Evolutionary conservation across 2,329 filamentous ascomycete species (phyloP).

Genomic region (Tricladium varicosporioides): DNA sequence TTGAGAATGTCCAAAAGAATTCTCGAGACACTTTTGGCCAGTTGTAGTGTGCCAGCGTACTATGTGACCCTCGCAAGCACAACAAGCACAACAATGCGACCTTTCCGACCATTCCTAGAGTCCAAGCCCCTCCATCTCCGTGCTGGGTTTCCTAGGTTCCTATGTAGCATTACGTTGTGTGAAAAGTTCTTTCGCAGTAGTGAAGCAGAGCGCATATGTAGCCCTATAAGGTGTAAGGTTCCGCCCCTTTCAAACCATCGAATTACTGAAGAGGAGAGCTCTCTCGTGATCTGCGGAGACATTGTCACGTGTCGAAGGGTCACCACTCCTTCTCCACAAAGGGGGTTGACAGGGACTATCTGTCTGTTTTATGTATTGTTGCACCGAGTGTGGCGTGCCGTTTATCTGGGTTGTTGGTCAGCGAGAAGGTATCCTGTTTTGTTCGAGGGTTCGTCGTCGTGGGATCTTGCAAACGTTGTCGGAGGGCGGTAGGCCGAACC

Average conservation of each 20-base stretch:
- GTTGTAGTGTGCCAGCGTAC: no score
- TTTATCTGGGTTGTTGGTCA: not conserved
- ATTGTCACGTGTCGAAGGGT: slow-evolving; percentile 2
- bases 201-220: slow-evolving; percentile 4
- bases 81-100: not conserved
- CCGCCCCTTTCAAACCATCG: slow-evolving; percentile 7
- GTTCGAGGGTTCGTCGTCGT: slow-evolving; percentile 2
- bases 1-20: no score
- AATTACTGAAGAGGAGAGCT: slow-evolving; percentile 5
- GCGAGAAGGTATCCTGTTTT: not conserved
- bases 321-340: not conserved
- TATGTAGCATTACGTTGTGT: slow-evolving; percentile 2
- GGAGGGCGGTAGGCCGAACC: not conserved
- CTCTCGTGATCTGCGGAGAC: slow-evolving; percentile 3
- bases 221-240: slow-evolving; percentile 7
- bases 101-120: not conserved
- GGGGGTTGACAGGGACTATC: slow-evolving; percentile 2
- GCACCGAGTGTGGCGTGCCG: slow-evolving; percentile 2
- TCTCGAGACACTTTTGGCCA: no score
- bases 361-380: slow-evolving; percentile 1
- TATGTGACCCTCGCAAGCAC: no score
- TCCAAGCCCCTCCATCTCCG: slow-evolving; percentile 5
- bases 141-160: slow-evolving; percentile 6
- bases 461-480: slow-evolving; percentile 2
- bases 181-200: slow-evolving; percentile 8